These are phyloP conservation scores for Penicillium oxalicum DNA, from an alignment of 2,329 filamentous ascomycete species.

Conservation along the genomic window DNA sequence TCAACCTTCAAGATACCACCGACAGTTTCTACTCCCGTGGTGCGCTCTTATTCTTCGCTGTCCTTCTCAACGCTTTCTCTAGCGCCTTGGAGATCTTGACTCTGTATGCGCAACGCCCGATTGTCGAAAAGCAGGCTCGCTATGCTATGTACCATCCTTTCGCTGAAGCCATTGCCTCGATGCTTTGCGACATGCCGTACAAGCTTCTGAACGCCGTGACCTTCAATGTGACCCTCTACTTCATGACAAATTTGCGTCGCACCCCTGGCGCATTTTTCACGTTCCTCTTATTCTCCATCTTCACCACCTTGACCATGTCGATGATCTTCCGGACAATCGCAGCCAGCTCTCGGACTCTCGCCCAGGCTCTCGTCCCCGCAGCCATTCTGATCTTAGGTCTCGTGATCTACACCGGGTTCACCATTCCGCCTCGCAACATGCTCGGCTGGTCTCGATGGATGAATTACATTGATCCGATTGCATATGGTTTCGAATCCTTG, in stretches of 20 bases:
- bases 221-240: constrained; percentile 79
- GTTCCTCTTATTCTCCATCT: constrained; percentile 71
- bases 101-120: constrained; percentile 17
- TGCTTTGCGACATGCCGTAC: constrained; percentile 56
- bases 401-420: constrained; percentile 46
- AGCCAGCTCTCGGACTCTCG: constrained; percentile 62
- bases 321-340: constrained; percentile 80
- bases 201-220: constrained; percentile 67
- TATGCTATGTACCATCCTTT: constrained; percentile 25
- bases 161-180: constrained; percentile 10
- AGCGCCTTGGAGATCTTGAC: constrained; percentile 59
- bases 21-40: constrained; percentile 72
- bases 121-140: constrained; percentile 23
- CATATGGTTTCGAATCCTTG: constrained; percentile 72
- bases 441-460: constrained; percentile 76
- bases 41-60: constrained; percentile 78
- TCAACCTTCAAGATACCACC: constrained; percentile 61
- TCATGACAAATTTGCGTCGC: constrained; percentile 74
- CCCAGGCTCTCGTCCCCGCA: constrained; percentile 52
- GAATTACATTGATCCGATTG: constrained; percentile 70
- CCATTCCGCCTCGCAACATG: constrained; percentile 53
- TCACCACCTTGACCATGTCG: constrained; percentile 69
- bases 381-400: constrained; percentile 42
- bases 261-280: constrained; percentile 75
- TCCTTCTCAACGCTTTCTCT: constrained; percentile 78